These are phyloP conservation scores for Cerioporus squamosus DNA, from an alignment of 1,284 basidiomycete species.

Conservation along the genomic window DNA sequence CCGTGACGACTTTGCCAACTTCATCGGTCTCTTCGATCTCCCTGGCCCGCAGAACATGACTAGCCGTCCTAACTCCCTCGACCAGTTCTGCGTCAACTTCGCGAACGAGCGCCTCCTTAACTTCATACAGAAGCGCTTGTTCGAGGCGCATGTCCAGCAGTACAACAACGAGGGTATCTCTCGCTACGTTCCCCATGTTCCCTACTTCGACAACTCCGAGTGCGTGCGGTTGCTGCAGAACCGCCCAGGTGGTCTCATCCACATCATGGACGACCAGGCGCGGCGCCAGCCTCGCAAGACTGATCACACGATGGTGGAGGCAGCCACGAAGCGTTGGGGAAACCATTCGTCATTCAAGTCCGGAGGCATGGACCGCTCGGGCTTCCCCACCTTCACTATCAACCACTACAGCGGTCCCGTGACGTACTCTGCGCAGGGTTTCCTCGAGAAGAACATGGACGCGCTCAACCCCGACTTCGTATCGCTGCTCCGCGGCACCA, in stretches of 20 bases:
- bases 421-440: constrained; percentile 88
- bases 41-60: constrained; percentile 93
- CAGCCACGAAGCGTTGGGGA: constrained; percentile 92
- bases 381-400: constrained; percentile 88
- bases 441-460: constrained; percentile 90
- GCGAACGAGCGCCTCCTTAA: constrained; percentile 91
- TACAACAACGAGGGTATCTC: constrained; percentile 87
- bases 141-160: constrained; percentile 81
- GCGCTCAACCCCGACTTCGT: constrained; percentile 94
- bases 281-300: constrained; percentile 88
- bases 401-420: constrained; percentile 92
- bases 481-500: constrained; percentile 78
- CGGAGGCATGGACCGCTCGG: constrained; percentile 75
- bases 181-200: constrained; percentile 68
- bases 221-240: constrained; percentile 88
- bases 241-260: constrained; percentile 88
- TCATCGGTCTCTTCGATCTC: constrained; percentile 95
- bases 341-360: constrained; percentile 92
- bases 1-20: constrained; percentile 88
- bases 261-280: constrained; percentile 98
- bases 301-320: constrained; percentile 93
- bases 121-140: constrained; percentile 82
- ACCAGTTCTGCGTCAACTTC: constrained; percentile 97
- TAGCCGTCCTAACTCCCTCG: constrained; percentile 86
- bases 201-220: constrained; percentile 93